Evolutionary conservation across 2,329 filamentous ascomycete genomes (phyloP), one percentile per base, ranked within the genome.

Genomic region (Colletotrichum siamense): DNA sequence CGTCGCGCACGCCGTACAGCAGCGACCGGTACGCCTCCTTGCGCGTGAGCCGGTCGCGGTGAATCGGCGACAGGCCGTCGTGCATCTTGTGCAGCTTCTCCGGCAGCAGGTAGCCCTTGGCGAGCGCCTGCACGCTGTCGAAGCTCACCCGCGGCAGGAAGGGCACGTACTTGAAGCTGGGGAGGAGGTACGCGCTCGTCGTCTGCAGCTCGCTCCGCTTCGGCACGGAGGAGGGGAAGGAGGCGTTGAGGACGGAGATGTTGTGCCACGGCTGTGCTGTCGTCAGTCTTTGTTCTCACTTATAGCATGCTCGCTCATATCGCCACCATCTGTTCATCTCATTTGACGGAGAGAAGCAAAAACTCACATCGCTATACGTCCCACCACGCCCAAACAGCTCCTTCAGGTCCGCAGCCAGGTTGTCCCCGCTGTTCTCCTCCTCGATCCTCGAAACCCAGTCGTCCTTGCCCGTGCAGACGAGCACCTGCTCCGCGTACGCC

Each of bases 391-490:
- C 93, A 77, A 95, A 86, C 44, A 95, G 82, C 79, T 91, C 89
- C 83, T 95, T 96, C 75, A 98, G 83, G 71, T 95, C 93, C 49
- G 93, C 92, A 8, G 93, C 92, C 22, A 96, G 83, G 79, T 93
- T 93, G 79, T 92, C 89, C 18, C 87, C 91, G 81, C 85, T 90
- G 79, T 93, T 91, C 76, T 98, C 95, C 62, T 98, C 93, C 82
- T 98, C 96, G 77, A 98, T 98, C 73, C 92, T 91, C 81, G 94
- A 96, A 32, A 89, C 88, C 96, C 96, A 98, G 85, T 98, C 95
- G 34, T 89, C 86, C 77, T 92, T 91, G 6, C 95, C 96, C 0
- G 96, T 98, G 77, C 94, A 96, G 16, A 98, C 89, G 12, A 99
- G 85, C 5, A 98, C 91, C 80, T 98, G 96, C 84, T 98, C 94